Conservation (phyloP, 1,284 basidiomycete genomes). For the Pholiota adiposa region DNA sequence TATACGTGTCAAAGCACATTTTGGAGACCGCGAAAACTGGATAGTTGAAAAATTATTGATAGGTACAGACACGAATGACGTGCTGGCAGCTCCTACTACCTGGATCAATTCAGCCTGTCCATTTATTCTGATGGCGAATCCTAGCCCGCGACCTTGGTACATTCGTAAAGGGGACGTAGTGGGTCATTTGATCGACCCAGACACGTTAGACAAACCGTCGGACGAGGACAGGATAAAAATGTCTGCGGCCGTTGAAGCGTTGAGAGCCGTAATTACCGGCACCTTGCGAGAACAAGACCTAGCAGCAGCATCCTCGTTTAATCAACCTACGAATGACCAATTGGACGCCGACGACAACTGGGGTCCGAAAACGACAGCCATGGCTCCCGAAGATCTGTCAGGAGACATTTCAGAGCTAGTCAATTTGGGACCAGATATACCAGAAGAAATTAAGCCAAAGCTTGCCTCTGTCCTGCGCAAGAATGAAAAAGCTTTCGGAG, state of each 20-base stretch:
- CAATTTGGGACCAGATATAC: conserved; percentile 7
- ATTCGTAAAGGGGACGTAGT: conserved; percentile 6
- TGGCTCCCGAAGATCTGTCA: background rate
- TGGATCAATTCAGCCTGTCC: background rate
- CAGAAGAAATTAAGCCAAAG: background rate
- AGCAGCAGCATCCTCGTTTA: background rate
- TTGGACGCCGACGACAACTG: background rate
- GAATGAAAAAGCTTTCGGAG: background rate
- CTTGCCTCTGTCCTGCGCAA: background rate
- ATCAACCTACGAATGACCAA: background rate
- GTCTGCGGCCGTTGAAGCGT: background rate
- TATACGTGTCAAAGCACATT: background rate
- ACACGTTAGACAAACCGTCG: background rate
- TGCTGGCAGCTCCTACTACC: conserved; percentile 6
- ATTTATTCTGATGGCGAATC: conserved; percentile 4
- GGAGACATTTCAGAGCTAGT: background rate
- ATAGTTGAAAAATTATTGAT: conserved; percentile 6
- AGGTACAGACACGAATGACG: background rate
- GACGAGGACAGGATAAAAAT: background rate
- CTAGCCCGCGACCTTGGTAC: background rate
- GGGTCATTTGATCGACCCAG: background rate
- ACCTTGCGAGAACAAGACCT: background rate
- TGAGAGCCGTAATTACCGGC: background rate
- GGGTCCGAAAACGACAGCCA: conserved; percentile 5
- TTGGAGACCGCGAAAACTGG: background rate